These are phyloP conservation scores for Boletus rex-veris DNA, from an alignment of 768 basidiomycete genomes.

Conservation along the genomic window DNA sequence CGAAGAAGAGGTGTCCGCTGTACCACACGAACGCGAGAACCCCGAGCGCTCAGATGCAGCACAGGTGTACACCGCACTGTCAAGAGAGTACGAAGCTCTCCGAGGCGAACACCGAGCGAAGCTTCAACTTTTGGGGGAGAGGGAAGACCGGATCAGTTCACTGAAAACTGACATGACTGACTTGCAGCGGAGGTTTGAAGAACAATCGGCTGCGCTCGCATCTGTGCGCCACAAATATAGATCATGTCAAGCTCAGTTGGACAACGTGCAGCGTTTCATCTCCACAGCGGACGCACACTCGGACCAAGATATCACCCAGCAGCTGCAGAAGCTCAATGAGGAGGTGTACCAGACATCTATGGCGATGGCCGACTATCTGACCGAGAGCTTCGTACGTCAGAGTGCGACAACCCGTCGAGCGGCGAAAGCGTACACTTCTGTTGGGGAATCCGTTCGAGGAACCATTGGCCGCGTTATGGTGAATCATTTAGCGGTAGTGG, in stretches of 20 bases:
- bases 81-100: too few species aligned
- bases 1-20: too few species aligned
- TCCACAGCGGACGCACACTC: constrained; percentile 2
- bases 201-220: neutral
- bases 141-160: neutral
- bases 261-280: neutral
- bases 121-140: neutral
- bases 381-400: neutral
- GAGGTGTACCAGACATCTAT: constrained; percentile 2
- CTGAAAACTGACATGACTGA: too few species aligned
- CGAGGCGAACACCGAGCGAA: too few species aligned
- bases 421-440: neutral
- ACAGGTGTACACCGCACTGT: too few species aligned
- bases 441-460: neutral
- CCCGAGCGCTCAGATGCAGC: too few species aligned
- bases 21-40: too few species aligned
- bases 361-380: neutral
- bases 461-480: neutral
- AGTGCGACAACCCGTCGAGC: neutral
- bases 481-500: neutral
- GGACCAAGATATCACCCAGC: constrained; percentile 2
- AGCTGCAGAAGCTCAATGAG: neutral
- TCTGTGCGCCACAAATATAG: neutral
- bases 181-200: neutral
- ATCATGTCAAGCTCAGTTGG: neutral